Evolutionary conservation across 1,284 basidiomycete species (phyloP), one percentile per base, ranked within the genome.

Genomic region (Phlebopus sp.): DNA sequence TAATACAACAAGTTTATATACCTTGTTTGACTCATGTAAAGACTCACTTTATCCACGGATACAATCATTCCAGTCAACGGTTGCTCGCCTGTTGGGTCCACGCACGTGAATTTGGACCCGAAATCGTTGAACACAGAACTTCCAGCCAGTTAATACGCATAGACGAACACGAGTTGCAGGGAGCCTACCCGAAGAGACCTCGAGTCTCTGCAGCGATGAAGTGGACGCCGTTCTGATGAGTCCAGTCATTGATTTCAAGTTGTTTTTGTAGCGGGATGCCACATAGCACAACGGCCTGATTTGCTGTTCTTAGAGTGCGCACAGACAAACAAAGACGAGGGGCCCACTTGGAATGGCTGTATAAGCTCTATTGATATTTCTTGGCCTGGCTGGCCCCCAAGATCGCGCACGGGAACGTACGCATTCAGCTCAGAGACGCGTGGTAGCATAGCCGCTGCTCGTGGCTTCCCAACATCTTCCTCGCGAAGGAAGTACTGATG

Each of bases 61-160:
- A 95, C 94, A 51, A 99, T 87, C 93, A 99, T 99, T 29, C 97
- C 97, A 6, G 82, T 81, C 47, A 97, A 75, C 9, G 96, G 90
- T 62, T 93, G 88, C 70, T 99, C 97, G 39, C 97, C 97, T 14
- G 90, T 97, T 6, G 94, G 84, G 65, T 99, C 97, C 31, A 95
- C 91, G 63, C 93, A 96, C 21, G 91, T 85, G 66, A 99, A 99
- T 66, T 92, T 90, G 36, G 84, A 71, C 5, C 97, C 97, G 64
- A 99, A 98, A 72, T 99, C 97, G 66, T 91, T 97, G 78, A 99
- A 99, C 18, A 90, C 87, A 49, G 88, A 84, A 14, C 92, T 94
- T 60, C 34, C 37, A 42, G 15, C 45, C n/a, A 52, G 64, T 41
- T 54, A 19, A 42, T 46, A 44, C 46, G 42, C 30, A 45, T 42